These are phyloP conservation scores for Pseudopyrenochaeta lycopersici DNA, from an alignment of 2,329 filamentous ascomycete species.

Conservation along the genomic window DNA sequence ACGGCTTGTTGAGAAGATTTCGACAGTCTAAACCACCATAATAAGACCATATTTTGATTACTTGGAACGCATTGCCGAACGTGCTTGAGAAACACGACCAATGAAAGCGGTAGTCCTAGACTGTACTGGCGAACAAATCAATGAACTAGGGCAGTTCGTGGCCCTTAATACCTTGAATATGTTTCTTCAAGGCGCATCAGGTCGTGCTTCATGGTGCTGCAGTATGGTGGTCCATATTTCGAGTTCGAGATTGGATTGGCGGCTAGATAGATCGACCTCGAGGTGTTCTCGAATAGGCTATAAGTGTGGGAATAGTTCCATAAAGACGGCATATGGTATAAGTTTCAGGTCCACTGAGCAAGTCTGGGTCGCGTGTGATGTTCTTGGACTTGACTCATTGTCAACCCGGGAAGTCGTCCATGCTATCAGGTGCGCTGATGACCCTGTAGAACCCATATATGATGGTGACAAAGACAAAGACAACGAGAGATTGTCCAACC, in stretches of 20 bases:
- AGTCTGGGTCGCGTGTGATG: neutral
- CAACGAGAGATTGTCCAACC: constrained; percentile 38
- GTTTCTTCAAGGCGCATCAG: too few species aligned
- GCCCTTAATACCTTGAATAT: too few species aligned
- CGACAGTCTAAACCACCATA: too few species aligned
- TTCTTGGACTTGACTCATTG: neutral
- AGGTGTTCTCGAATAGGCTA: neutral
- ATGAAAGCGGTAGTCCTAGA: too few species aligned
- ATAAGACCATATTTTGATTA: too few species aligned
- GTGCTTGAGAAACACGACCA: too few species aligned
- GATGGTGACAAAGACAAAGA: constrained; percentile 36
- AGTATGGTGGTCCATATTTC: neutral
- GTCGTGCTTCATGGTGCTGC: too few species aligned
- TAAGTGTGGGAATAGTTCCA: neutral
- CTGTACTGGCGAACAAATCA: too few species aligned
- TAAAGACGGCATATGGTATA: neutral
- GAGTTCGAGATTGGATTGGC: neutral
- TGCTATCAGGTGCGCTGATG: constrained; percentile 28
- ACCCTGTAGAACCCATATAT: constrained; percentile 44
- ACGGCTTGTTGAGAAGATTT: too few species aligned
- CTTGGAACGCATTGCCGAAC: too few species aligned
- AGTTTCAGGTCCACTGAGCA: neutral
- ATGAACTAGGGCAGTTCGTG: too few species aligned
- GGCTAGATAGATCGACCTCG: too few species aligned
- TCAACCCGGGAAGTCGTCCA: constrained; percentile 8